These are phyloP conservation scores for Tuber brumale DNA, from an alignment of 495 filamentous ascomycete genomes.

Conservation along the genomic window DNA sequence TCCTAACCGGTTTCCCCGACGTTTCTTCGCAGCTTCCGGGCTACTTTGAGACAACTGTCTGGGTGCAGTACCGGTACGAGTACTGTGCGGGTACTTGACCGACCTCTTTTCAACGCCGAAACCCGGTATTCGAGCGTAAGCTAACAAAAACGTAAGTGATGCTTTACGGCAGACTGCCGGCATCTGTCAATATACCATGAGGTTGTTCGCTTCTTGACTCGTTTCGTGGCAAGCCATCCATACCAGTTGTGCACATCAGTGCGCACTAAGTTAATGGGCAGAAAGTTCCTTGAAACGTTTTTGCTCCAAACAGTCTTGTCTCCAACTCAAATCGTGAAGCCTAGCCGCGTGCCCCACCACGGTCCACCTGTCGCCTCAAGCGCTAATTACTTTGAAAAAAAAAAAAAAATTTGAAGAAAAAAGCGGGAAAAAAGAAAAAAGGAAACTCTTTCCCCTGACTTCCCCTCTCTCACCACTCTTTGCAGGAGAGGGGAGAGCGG, in stretches of 20 bases:
- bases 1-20: not conserved
- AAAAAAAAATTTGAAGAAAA: not conserved
- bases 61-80: not conserved
- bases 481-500: not conserved
- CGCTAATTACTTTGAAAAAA: not conserved
- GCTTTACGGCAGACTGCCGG: not conserved
- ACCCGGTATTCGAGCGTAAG: not conserved
- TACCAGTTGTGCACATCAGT: not conserved
- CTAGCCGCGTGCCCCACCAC: not conserved
- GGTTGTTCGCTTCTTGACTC: not conserved
- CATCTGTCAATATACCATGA: not conserved
- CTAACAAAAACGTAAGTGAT: not conserved
- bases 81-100: not conserved
- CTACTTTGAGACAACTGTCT: not conserved
- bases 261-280: not conserved
- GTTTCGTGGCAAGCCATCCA: not conserved
- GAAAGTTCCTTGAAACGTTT: not conserved
- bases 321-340: not conserved
- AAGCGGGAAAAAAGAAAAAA: not conserved
- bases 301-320: not conserved
- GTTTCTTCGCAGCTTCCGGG: not conserved
- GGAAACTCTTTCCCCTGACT: not conserved
- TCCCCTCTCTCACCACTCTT: conserved; percentile 4
- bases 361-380: not conserved
- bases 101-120: not conserved